A percentile compares a stretch with the other conserved stretches of the same genome.
Evolutionary conservation across 1,139 yeast species (phyloP).

Genomic region (Saccharomycopsis hybrid): DNA sequence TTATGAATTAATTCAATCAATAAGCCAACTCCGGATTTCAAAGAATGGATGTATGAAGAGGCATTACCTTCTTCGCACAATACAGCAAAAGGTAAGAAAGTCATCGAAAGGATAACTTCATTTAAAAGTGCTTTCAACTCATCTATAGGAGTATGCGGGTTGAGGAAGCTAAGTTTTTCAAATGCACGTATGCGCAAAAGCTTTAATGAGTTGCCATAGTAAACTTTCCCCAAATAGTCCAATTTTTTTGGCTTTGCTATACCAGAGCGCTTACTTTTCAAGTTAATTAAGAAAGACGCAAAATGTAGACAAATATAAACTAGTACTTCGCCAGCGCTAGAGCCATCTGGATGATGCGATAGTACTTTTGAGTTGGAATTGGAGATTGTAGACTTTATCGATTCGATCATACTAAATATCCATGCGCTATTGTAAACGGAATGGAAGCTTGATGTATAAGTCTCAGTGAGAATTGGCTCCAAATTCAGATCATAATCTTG

Average conservation of each 20-base stretch:
- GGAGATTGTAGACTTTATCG: too few relatives aligned
- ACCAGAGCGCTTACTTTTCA: background rate
- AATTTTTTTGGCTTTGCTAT: background rate
- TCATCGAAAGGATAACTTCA: background rate
- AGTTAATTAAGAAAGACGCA: background rate
- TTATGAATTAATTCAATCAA: background rate
- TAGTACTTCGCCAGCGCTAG: too few relatives aligned
- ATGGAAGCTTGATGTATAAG: too few relatives aligned
- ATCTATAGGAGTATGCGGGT: background rate
- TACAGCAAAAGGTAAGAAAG: background rate
- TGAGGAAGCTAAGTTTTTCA: background rate
- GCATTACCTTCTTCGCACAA: conserved; percentile 4
- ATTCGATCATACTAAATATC: too few relatives aligned
- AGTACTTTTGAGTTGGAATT: too few relatives aligned
- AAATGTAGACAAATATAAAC: background rate
- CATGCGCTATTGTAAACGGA: too few relatives aligned
- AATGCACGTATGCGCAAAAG: background rate
- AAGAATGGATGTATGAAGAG: background rate
- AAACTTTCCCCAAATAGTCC: conserved; percentile 6
- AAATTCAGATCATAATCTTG: too few relatives aligned
- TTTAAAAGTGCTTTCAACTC: background rate
- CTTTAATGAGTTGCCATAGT: conserved; percentile 3
- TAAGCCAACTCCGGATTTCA: conserved; percentile 5
- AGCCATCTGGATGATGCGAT: too few relatives aligned
- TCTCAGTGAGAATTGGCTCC: too few relatives aligned